Evolutionary conservation across 129 eudicot species (phyloP), one percentile per base, ranked within the genome.

Genomic region (Artemisia annua): DNA sequence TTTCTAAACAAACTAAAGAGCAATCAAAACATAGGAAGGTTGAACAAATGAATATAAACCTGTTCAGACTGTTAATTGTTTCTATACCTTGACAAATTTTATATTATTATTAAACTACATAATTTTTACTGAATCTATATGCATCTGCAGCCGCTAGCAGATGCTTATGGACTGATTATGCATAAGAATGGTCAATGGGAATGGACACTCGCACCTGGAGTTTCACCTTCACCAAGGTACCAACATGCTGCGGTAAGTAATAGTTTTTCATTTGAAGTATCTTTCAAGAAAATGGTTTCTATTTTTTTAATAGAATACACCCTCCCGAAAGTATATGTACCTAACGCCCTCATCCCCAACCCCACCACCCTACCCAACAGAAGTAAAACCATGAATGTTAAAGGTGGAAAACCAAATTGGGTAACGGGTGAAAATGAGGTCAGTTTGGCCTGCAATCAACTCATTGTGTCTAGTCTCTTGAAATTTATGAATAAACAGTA

Each of bases 201-300:
- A 75, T 94, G 98, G 98, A 94, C 98, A 72, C 98, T 88, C 83
- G 98, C 98, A 75, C 98, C 98, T 49, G 97, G 97, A 32, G 91
- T 94, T 60, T 86, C 97, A 30, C 98, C 98, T 35, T 94, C 98
- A 13, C 86, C 96, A 57, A 90, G 98, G 76, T 94, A 94, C 83
- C 95, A 89, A 77, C 98, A 94, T 83, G 98, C 97, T 28, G 89
- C 96, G 76, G 98, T 94, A 84, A 86, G 96, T 84, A 24, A 35
- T 66, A 18, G 4, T 44, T 62, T 3, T 26, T 73, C 32, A 28
- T 1, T 72, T 14, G 5, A 46, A 15, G 10, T 9, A 17, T 72
- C 5, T 6, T 1, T 32, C 1, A 26, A 4, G 57, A 3, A 15
- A 52, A 8, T 17, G 19, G 57, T n/a, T 52, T n/a, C n/a, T n/a